Conservation (phyloP, 2,329 filamentous ascomycete genomes). For the Botryosphaeria agaves region DNA sequence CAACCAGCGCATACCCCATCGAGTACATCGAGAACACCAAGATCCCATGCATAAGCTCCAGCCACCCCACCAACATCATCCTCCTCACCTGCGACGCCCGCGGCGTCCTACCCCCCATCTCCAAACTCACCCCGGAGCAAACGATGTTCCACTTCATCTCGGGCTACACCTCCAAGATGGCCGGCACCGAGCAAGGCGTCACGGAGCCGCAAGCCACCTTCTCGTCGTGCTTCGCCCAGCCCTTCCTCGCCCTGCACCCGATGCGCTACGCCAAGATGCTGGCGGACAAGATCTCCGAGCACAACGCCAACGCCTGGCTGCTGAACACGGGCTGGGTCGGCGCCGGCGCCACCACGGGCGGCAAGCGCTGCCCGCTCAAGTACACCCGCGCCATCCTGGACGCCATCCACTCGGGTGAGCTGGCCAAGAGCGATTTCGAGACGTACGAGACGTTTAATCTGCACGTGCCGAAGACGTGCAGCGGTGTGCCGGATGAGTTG, state of each 20-base stretch:
- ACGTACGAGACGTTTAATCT: conserved; percentile 95
- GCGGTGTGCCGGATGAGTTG: conserved; percentile 74
- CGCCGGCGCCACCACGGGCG: conserved; percentile 75
- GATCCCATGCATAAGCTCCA: conserved; percentile 79
- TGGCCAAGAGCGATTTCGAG: conserved; percentile 86
- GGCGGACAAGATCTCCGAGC: conserved; percentile 88
- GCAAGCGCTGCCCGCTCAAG: conserved; percentile 94
- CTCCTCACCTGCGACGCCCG: conserved; percentile 95
- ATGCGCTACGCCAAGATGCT: conserved; percentile 99
- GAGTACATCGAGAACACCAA: conserved; percentile 99
- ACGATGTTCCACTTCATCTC: conserved; percentile 99
- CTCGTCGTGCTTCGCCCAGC: conserved; percentile 97
- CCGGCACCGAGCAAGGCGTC: conserved; percentile 91
- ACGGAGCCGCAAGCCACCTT: conserved; percentile 97
- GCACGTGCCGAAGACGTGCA: conserved; percentile 80
- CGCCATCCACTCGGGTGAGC: conserved; percentile 91
- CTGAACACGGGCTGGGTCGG: conserved; percentile 98
- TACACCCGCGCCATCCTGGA: conserved; percentile 98
- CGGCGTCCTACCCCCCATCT: conserved; percentile 93
- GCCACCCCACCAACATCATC: conserved; percentile 93
- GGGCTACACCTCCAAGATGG: conserved; percentile 99
- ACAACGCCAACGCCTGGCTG: conserved; percentile 94
- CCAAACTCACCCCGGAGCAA: conserved; percentile 84
- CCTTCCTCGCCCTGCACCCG: conserved; percentile 95
- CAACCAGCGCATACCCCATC: conserved; percentile 72